phyloP scores from a whole-genome alignment of 495 filamentous ascomycete genomes.

The Daldinia childiae region DNA sequence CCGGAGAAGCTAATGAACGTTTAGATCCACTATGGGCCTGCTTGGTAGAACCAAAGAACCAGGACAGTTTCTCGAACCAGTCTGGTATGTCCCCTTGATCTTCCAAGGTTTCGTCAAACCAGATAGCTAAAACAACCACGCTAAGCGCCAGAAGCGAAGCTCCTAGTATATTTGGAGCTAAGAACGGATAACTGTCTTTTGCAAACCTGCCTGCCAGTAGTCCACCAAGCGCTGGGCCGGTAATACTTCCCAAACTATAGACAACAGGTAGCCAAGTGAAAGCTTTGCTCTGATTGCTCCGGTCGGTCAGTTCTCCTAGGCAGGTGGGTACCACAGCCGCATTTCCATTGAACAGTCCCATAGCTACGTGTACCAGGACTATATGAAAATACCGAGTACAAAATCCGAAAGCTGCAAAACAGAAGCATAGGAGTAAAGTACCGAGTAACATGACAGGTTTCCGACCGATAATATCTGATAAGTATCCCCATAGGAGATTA shows the following conservation, averaged over 20 bases:
- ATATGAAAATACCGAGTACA: conserved; percentile 84
- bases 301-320: conserved; percentile 93
- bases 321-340: conserved; percentile 86
- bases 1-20: conserved; percentile 75
- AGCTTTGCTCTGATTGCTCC: conserved; percentile 88
- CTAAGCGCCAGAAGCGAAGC: conserved; percentile 76
- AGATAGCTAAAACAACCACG: conserved; percentile 74
- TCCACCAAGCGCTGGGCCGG: conserved; percentile 90
- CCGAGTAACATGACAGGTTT: conserved; percentile 93
- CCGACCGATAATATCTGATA: conserved; percentile 88
- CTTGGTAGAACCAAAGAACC: conserved; percentile 33
- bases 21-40: conserved; percentile 56
- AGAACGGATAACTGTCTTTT: conserved; percentile 78
- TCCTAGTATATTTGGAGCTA: conserved; percentile 81
- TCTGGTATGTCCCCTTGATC: conserved; percentile 69
- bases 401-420: conserved; percentile 89
- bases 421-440: conserved; percentile 79
- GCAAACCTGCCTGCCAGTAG: conserved; percentile 68
- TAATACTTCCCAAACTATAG: conserved; percentile 92
- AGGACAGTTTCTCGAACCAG: conserved; percentile 52
- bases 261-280: conserved; percentile 94
- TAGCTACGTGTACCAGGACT: conserved; percentile 82
- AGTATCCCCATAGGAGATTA: conserved; percentile 93
- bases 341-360: conserved; percentile 95
- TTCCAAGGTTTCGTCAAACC: conserved; percentile 90